Conservation (phyloP, 306 rosid species). For the Citrullus colocynthis region DNA sequence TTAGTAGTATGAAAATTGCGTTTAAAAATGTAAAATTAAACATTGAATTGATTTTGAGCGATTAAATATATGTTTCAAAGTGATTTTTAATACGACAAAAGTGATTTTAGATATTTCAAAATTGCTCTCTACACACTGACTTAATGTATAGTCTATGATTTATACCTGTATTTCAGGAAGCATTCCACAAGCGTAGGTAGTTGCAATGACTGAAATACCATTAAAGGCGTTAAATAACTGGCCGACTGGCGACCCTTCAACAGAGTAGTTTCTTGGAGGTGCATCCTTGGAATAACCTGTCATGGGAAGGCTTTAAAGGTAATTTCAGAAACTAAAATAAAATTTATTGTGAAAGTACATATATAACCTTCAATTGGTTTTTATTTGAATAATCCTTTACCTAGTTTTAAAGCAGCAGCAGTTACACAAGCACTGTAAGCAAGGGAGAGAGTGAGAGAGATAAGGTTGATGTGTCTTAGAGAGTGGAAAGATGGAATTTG, state of each 20-base stretch:
- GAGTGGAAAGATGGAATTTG: slow-evolving; percentile 88
- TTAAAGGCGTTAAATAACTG: slow-evolving; percentile 41
- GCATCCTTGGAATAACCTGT: slow-evolving; percentile 57
- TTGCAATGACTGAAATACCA: slow-evolving; percentile 58
- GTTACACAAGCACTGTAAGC: slow-evolving; percentile 32
- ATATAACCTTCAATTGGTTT: not conserved
- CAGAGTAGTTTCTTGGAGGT: slow-evolving; percentile 31
- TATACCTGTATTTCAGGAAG: slow-evolving; percentile 69
- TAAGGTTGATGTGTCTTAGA: slow-evolving; percentile 49
- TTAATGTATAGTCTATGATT: too few relatives aligned
- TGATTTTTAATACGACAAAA: too few relatives aligned
- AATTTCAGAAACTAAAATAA: not conserved
- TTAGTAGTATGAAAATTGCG: too few relatives aligned
- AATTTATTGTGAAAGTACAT: not conserved
- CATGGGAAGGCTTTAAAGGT: not conserved
- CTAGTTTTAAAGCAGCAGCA: slow-evolving; percentile 46
- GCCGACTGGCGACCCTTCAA: slow-evolving; percentile 23
- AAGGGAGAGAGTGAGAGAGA: slow-evolving; percentile 50
- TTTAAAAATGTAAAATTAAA: too few relatives aligned
- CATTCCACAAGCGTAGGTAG: slow-evolving; percentile 60
- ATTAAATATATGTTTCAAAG: too few relatives aligned
- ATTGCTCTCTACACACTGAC: too few relatives aligned
- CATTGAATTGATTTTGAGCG: too few relatives aligned
- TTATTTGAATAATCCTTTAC: slow-evolving; percentile 13
- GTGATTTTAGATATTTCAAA: too few relatives aligned